Evolutionary conservation across 2,329 filamentous ascomycete species (phyloP).

Genomic region (Verticillium nubilum): DNA sequence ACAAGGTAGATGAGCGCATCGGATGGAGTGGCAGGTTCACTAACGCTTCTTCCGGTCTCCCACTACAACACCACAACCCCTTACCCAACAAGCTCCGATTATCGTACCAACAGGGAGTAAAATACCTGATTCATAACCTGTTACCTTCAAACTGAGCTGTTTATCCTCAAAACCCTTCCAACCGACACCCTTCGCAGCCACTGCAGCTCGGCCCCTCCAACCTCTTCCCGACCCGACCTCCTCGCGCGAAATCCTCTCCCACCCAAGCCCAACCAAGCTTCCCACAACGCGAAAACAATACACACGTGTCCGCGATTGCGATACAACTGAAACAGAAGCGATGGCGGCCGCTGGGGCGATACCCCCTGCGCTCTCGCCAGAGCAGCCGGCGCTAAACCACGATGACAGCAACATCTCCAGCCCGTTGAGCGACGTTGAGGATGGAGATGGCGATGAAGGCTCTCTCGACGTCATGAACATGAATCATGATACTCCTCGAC

Average conservation of each 20-base stretch:
- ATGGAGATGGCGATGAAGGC: slow-evolving; percentile 67
- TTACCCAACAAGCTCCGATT: neutral
- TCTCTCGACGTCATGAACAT: slow-evolving; percentile 55
- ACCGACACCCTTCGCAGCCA: neutral
- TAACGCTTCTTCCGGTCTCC: slow-evolving; percentile 13
- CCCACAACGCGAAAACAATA: neutral
- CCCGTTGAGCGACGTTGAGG: slow-evolving; percentile 87
- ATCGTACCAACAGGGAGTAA: neutral
- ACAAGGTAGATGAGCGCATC: slow-evolving; percentile 14
- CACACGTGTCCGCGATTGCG: neutral
- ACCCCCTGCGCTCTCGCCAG: slow-evolving; percentile 42
- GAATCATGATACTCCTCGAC: slow-evolving; percentile 24
- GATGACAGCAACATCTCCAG: slow-evolving; percentile 75
- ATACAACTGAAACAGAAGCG: slow-evolving; percentile 3
- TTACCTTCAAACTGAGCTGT: neutral
- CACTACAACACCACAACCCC: slow-evolving; percentile 4
- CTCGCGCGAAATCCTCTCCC: neutral
- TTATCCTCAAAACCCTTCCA: neutral
- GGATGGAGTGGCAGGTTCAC: slow-evolving; percentile 12
- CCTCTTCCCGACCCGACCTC: neutral
- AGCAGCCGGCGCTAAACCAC: slow-evolving; percentile 39
- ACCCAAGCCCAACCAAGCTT: neutral
- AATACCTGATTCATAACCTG: neutral
- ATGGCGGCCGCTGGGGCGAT: slow-evolving; percentile 52
- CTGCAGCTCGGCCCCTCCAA: neutral